Evolutionary conservation across 192 early-diverging fungal species (phyloP), one percentile per base, ranked within the genome.

Genomic region (Coemansia guatemalensis): DNA sequence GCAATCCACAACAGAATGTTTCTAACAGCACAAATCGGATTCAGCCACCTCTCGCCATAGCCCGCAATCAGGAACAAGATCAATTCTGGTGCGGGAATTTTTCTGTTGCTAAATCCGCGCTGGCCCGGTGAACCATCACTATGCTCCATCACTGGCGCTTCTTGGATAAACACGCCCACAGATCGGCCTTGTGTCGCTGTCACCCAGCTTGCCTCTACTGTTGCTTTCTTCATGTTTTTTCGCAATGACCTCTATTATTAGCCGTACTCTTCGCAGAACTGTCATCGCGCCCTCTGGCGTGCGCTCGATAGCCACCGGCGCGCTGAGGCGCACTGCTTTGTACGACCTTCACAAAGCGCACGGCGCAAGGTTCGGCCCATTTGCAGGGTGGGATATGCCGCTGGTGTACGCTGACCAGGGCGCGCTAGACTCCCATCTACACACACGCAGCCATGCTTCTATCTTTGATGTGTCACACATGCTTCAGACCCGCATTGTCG

Each of bases 391-490:
- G 89, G 84, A 85, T 60, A 99, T 99, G 97, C 97, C 97, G 32
- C 89, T 99, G 58, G 88, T 91, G 67, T 99, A 97, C 74, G 64
- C 84, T 26, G 84, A 85, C 68, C 84, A 89, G 73, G 95, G 95
- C 47, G 88, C 93, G 8, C 82, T 97, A 27, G 90, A 90, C 39
- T 93, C 92, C n/a, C 97, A 97, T 74, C 74, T 87, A 44, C 90
- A 91, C 75, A 96, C 95, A 22, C 85, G 97, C 65, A 75, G 88
- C 68, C 88, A 94, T 51, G 92, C 94, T 2, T 95, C 93, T 5
- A 82, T 99, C 49, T 99, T 99, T 77, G 97, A 99, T 80, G 97
- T 99, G 33, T 94, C 93, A 24, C 97, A 99, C 76, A 99, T 99
- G 97, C 84, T 97, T 60, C 95, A 97, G 78, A 93, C 93, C 27